Base-by-base conservation (phyloP, 2,329 filamentous ascomycete genomes). In the Neonectria sp. region DNA sequence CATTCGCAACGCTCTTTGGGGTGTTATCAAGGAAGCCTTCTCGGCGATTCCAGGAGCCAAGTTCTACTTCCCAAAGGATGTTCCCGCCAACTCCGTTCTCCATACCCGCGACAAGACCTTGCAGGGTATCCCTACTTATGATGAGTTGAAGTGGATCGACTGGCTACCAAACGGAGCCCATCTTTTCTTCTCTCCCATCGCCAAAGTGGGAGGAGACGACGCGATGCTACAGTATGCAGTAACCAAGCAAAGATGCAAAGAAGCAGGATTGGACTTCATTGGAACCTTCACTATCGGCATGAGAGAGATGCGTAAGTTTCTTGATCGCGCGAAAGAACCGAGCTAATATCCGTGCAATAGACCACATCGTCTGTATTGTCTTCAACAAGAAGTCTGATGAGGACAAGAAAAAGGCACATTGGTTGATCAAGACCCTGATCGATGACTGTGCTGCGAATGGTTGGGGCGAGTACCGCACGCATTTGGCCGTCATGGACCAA, bases 361-460 rank as follows among this genome's bases (percentile, higher is more conserved):
- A 67, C 3, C 64, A 67, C 72, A 88, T 89, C 64, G 82, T 87
- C 3, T 85, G 85, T 64, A 84, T 89, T 48, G 81, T 88, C 15
- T 89, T 86, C 72, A 82, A 89, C 67, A 79, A 83, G 6, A 79
- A 80, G 24, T 43, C 85, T 37, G 70, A 78, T 0, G 79, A 82
- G 1, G 61, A 62, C 25, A 81, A 84, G 69, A 68, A 78, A 24
- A 76, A 79, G 2, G 77, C 76, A 35, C 67, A 75, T 57, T 71
- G 67, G 65, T 65, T 77, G 12, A 74, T 82, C 68, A 68, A 77
- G 5, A 79, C 79, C 7, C 76, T 83, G 68, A 81, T 83, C 25
- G 78, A 79, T 9, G 81, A 85, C 65, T 82, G 81, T 33, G 83
- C 83, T 0, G 73, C 70, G 12, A 71, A 79, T 6, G 83, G 83